These are phyloP conservation scores for Rhizopus arrhizus DNA, from an alignment of 371 early-diverging fungal genomes.

Conservation along the genomic window DNA sequence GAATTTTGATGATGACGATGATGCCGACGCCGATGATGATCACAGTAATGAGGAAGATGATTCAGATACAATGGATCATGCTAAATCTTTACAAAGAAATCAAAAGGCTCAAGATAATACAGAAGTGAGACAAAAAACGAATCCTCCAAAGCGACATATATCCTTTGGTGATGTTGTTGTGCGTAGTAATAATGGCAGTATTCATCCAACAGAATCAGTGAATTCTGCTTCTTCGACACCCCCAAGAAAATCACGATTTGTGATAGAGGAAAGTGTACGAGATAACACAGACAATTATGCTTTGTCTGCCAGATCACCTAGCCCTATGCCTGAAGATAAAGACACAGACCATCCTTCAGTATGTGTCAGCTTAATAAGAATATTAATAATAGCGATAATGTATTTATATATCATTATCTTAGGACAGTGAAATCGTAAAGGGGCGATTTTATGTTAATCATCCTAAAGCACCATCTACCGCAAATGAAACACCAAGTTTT, in stretches of 20 bases:
- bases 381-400: background rate
- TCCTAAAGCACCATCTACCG: slow-evolving; percentile 5
- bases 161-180: slow-evolving; percentile 55
- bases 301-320: slow-evolving; percentile 33
- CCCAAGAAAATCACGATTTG: slow-evolving; percentile 56
- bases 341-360: slow-evolving; percentile 15
- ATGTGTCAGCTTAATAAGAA: background rate
- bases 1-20: slow-evolving; percentile 45
- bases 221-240: slow-evolving; percentile 11
- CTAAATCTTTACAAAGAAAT: no score
- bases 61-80: background rate
- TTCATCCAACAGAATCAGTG: slow-evolving; percentile 26
- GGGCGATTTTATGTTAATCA: slow-evolving; percentile 69
- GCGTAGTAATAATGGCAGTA: slow-evolving; percentile 22
- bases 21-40: slow-evolving; percentile 23
- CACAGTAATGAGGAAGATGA: slow-evolving; percentile 17
- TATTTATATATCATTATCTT: slow-evolving; percentile 7
- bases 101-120: slow-evolving; percentile 10
- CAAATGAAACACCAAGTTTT: background rate
- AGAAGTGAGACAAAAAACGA: slow-evolving; percentile 5
- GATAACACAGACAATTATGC: slow-evolving; percentile 4
- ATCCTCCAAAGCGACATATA: slow-evolving; percentile 38
- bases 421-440: slow-evolving; percentile 55
- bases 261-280: slow-evolving; percentile 43
- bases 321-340: slow-evolving; percentile 38